Percentiles rank a stretch among this genome's conserved stretches.
These are phyloP conservation scores for Prunus mongolica DNA, from an alignment of 306 rosid species.

Conservation along the genomic window DNA sequence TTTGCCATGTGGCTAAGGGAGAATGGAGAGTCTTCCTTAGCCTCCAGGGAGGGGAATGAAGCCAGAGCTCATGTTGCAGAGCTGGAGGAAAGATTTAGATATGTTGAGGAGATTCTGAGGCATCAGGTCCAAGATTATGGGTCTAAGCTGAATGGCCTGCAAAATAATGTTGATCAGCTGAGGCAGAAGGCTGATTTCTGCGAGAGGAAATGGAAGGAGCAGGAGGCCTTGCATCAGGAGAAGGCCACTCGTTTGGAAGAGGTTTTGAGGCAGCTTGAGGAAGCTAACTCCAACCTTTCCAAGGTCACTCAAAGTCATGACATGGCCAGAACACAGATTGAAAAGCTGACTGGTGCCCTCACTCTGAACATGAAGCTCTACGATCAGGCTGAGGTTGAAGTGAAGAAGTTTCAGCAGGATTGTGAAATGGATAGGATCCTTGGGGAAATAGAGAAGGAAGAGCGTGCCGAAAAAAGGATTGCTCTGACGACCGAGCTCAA, in stretches of 20 bases:
- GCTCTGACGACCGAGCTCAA: too few relatives aligned
- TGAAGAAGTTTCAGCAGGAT: neutral
- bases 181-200: neutral
- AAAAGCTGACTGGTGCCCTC: neutral
- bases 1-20: neutral
- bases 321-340: neutral
- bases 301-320: neutral
- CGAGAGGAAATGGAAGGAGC: neutral
- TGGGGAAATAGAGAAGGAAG: neutral
- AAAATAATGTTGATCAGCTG: constrained; percentile 3
- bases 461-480: neutral
- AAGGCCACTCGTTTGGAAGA: neutral
- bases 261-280: neutral
- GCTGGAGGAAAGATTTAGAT: constrained; percentile 1
- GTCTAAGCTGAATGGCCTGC: neutral
- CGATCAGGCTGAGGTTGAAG: neutral
- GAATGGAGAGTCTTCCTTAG: neutral
- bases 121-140: neutral
- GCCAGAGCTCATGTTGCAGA: neutral
- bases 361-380: neutral
- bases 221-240: constrained; percentile 10
- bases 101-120: neutral
- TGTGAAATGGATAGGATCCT: neutral
- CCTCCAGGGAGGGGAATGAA: neutral
- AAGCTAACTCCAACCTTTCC: neutral